Percentiles rank a stretch among this genome's conserved stretches.
These are phyloP conservation scores for Colletotrichum gigasporum DNA, from an alignment of 2,329 filamentous ascomycete genomes.

Conservation along the genomic window DNA sequence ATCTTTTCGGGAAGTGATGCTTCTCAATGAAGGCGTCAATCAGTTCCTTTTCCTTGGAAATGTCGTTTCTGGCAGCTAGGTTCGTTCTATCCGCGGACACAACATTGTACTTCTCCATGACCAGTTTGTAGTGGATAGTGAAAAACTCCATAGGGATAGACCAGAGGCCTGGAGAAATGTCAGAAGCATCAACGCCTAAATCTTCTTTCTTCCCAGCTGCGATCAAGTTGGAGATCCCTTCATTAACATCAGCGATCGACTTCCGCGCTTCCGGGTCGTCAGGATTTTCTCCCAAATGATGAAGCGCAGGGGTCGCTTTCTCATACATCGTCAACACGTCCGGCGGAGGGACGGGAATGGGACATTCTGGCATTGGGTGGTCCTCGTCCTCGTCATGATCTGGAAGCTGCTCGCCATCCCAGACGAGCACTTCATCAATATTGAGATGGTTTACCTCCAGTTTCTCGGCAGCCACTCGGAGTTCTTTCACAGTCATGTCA, in stretches of 20 bases:
- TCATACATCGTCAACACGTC: background rate
- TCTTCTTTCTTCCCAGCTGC: background rate
- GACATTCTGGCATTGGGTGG: background rate
- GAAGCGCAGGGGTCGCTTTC: background rate
- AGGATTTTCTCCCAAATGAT: background rate
- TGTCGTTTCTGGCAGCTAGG: background rate
- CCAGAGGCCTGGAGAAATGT: background rate
- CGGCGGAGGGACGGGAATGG: background rate
- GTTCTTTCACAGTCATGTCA: background rate
- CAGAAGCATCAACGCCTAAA: background rate
- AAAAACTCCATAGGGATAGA: background rate
- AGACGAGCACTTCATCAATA: conserved; percentile 31
- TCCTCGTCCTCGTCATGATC: background rate
- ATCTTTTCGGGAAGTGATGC: background rate
- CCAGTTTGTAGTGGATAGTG: background rate
- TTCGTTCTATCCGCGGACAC: background rate
- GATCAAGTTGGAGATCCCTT: background rate
- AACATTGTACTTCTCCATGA: background rate
- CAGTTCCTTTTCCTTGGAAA: background rate
- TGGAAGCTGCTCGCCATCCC: background rate
- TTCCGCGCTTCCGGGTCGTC: background rate
- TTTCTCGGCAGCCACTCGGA: background rate
- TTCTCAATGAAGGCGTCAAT: background rate
- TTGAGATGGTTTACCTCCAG: conserved; percentile 39
- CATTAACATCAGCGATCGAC: background rate